phyloP scores from a whole-genome alignment of 306 rosid species.

The Mucuna pruriens region DNA sequence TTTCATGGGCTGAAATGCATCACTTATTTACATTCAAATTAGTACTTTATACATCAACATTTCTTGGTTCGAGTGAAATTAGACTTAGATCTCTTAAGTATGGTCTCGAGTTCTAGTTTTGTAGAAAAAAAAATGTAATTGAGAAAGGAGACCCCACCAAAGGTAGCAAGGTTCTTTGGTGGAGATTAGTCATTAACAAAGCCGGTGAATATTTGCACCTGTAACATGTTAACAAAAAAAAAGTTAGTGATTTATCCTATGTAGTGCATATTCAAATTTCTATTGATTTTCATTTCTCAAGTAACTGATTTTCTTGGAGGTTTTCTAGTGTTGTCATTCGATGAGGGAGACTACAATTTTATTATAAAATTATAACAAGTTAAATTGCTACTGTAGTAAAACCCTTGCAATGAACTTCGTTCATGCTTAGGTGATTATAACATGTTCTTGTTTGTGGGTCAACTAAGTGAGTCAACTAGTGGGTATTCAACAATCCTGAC shows the following conservation, averaged over 20 bases:
- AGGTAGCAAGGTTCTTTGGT: too few species aligned
- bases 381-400: background rate
- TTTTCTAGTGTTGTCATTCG: background rate
- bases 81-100: too few species aligned
- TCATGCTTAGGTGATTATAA: background rate
- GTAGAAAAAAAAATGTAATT: too few species aligned
- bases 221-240: too few species aligned
- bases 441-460: background rate
- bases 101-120: too few species aligned
- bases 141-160: too few species aligned
- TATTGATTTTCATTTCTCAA: background rate
- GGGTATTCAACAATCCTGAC: background rate
- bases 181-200: too few species aligned
- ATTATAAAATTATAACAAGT: background rate
- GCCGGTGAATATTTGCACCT: too few species aligned
- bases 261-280: background rate
- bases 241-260: background rate
- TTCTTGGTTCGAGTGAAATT: too few species aligned
- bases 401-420: background rate
- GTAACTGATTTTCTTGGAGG: constrained; percentile 2
- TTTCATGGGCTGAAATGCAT: constrained; percentile 23
- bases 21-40: background rate
- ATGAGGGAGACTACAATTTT: background rate
- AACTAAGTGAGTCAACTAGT: background rate
- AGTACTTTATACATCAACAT: background rate